Base-by-base conservation (phyloP, 768 basidiomycete genomes). In the Calocera viscosa region DNA sequence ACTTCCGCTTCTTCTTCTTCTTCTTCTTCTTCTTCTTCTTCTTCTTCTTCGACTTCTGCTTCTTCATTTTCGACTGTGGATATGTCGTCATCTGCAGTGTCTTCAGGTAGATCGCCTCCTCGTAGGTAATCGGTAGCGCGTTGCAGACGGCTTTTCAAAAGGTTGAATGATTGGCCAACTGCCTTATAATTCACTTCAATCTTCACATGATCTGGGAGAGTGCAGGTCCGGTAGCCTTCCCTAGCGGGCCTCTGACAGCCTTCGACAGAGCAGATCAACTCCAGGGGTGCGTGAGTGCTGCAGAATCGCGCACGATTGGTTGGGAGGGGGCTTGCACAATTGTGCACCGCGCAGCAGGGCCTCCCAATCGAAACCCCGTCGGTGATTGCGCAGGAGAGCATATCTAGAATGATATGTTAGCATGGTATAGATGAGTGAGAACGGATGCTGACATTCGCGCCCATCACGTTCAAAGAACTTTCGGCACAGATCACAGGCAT, bases 301-400 rank as follows among this genome's bases (percentile, higher is more conserved):
- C 72, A 73, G 65, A 68, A 73, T 28, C 67, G 69, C 34, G 71
- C 53, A 7, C 64, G 64, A 2, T 53, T 30, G 19, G 33, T 64
- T 2, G n/a, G 19, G 14, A 76, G 68, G 16, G 73, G 69, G 2
- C 39, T 67, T 1, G 69, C 49, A 68, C 77, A 78, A 43, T 76
- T 69, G 41, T 75, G 74, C 1, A 72, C 70, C 16, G 64, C 68
- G 66, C 77, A 78, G 43, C 74, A 74, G 0, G 75, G 73, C 64
- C 72, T 74, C 8, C 76, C 77, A 64, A 78, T 71, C 10, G 72
- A 72, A 30, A 78, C 70, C 1, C 76, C 75, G 71, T 78, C 76
- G 19, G 71, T 74, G 16, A 76, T 73, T 0, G 68, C 69, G 5
- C 72, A 17, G 24, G 16, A 24, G 24, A 47, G 16, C 19, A 16